Evolutionary conservation across 2,329 filamentous ascomycete species (phyloP).

Genomic region (Cadophora luteo-olivacea): DNA sequence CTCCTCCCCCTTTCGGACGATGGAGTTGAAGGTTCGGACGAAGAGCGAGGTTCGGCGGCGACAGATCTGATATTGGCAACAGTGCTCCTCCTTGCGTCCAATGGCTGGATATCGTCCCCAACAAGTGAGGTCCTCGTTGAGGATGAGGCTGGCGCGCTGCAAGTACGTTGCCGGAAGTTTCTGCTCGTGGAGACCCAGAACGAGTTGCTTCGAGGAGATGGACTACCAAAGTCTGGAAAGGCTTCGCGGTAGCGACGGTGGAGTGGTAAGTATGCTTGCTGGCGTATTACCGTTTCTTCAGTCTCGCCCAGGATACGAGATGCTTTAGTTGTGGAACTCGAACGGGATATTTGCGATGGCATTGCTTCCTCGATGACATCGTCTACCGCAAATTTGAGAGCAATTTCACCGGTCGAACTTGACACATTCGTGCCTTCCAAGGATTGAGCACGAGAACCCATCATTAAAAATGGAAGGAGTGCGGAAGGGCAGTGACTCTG

Average conservation of each 20-base stretch:
- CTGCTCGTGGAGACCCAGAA: not conserved
- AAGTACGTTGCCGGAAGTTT: not conserved
- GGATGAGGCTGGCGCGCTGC: slow-evolving; percentile 2
- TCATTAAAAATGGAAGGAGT: not conserved
- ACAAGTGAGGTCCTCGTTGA: not conserved
- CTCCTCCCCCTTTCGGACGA: not conserved
- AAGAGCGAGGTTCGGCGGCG: not conserved
- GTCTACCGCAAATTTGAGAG: not conserved
- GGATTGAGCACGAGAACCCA: not conserved
- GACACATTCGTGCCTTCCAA: not conserved
- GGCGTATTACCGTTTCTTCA: not conserved
- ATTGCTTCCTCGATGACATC: not conserved
- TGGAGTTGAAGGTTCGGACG: not conserved
- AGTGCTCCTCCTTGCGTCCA: not conserved
- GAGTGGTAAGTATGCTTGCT: not conserved
- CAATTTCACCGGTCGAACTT: not conserved
- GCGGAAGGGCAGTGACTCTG: not conserved
- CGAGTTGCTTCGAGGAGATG: not conserved
- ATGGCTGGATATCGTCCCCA: not conserved
- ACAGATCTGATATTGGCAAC: not conserved
- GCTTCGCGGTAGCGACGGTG: not conserved
- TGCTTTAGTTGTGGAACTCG: not conserved
- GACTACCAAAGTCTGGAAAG: not conserved
- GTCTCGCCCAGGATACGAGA: not conserved
- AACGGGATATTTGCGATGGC: not conserved